Percentiles rank a stretch among this genome's conserved stretches.
Evolutionary conservation across 352 stramenopile genomes (phyloP).

Genomic region (Blastocystis sp.): DNA sequence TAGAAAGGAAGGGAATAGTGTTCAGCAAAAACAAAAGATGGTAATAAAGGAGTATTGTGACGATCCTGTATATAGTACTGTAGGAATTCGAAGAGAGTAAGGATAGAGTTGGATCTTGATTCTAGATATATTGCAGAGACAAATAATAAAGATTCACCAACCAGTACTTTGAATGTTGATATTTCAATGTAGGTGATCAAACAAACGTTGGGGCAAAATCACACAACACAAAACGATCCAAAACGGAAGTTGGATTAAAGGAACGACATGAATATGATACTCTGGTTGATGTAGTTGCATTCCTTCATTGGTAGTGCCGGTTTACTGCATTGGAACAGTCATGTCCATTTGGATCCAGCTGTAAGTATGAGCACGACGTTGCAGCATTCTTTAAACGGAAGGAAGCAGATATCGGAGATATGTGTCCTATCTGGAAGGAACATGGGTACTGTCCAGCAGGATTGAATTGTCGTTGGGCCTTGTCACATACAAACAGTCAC

Average conservation of each 20-base stretch:
- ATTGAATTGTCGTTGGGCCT: constrained; percentile 32
- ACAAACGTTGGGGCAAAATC: neutral
- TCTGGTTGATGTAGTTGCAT: neutral
- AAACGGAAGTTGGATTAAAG: constrained; percentile 1
- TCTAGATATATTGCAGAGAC: too few species aligned
- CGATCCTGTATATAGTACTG: too few species aligned
- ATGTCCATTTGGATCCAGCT: constrained; percentile 3
- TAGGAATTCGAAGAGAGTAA: too few species aligned
- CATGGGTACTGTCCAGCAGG: constrained; percentile 40
- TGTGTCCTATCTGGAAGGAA: constrained; percentile 34
- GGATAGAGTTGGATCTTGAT: too few species aligned
- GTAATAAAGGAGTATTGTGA: too few species aligned
- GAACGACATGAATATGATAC: neutral
- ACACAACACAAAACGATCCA: neutral
- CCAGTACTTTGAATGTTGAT: too few species aligned
- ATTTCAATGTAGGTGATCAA: too few species aligned
- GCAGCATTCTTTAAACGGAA: neutral
- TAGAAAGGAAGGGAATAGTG: too few species aligned
- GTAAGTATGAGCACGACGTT: constrained; percentile 38
- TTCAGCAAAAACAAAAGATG: too few species aligned
- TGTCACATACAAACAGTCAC: neutral
- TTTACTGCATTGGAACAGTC: neutral
- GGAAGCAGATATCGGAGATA: neutral
- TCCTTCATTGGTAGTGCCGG: neutral
- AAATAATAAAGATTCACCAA: too few species aligned